Evolutionary conservation across 208 protist genomes (phyloP).

Genomic region (Acanthamoeba castellanii): DNA sequence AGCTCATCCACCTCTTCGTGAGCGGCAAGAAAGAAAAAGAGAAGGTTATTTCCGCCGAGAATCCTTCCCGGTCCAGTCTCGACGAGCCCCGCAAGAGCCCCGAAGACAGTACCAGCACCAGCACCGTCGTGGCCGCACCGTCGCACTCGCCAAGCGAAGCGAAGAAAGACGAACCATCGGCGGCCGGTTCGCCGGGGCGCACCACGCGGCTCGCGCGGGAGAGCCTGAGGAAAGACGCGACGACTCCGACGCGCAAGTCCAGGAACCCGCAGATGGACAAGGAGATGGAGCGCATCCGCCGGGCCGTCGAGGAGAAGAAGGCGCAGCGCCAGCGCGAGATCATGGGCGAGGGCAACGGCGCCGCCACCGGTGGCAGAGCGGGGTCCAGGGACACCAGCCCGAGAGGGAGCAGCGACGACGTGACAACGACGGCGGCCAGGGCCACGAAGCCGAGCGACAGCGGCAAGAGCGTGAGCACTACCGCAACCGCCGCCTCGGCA

Average conservation of each 20-base stretch:
- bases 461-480: not conserved
- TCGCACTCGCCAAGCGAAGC: not conserved
- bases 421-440: not conserved
- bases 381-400: no score
- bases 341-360: not conserved
- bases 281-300: constrained; percentile 44
- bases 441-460: not conserved
- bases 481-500: no score
- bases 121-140: no score
- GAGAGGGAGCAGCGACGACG: not conserved
- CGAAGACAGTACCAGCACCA: no score
- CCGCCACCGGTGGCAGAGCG: not conserved
- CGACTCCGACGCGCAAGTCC: not conserved
- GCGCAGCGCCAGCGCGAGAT: constrained; percentile 18
- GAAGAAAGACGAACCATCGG: not conserved
- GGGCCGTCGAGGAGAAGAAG: constrained; percentile 38
- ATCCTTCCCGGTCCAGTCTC: not conserved
- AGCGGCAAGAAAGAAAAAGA: constrained; percentile 37
- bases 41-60: not conserved
- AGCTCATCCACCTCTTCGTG: constrained; percentile 25
- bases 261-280: constrained; percentile 26
- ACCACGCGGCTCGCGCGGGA: not conserved
- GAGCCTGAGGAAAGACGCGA: not conserved
- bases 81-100: not conserved
- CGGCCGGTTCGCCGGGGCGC: not conserved